Evolutionary conservation across 176 grass and related monocot species (phyloP), one percentile per base, ranked within the genome.

Genomic region (Triticum dicoccoides): DNA sequence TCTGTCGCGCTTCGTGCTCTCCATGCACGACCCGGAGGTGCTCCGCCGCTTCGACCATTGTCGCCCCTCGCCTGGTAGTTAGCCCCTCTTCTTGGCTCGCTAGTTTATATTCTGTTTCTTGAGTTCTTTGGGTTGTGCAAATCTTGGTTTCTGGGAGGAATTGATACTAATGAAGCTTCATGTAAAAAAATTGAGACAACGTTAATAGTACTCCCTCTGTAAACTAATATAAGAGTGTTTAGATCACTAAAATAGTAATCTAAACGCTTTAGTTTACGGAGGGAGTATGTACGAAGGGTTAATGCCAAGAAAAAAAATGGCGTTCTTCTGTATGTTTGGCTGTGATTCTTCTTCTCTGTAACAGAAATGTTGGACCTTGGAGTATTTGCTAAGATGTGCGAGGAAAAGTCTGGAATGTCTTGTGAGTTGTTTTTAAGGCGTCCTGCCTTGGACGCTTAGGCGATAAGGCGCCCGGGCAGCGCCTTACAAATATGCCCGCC

Each of bases 11-110:
- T 93, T 93, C 73, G 88, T 93, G 73, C 79, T 93, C 47, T 87
- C 85, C 29, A 67, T 93, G 88, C 83, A 90, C 66, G 88, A 93
- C 61, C 88, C 91, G 30, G 91, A 88, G 64, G 82, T 93, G 79
- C 88, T 90, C 66, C 87, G 83, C 70, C 65, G 83, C 73, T 93
- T 93, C 83, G 86, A 90, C 23, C 91, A 90, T 61, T 90, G 85
- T 82, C 88, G 82, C 58, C 20, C 87, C 61, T 42, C 81, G 41
- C 91, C 87, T 20, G 69, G 49, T 81, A 91, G 77, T 65, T 91
- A 91, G 70, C 9, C 77, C 38, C 65, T 69, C 77, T 81, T 91
- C 77, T 88, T 91, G 89, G 32, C 73, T 86, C 38, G 65, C 78
- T 80, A 81, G 61, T 84, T 84, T 76, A 3, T 76, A 42, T 42